phyloP scores from a whole-genome alignment of 192 early-diverging fungal species.

The Entomortierella lignicola region DNA sequence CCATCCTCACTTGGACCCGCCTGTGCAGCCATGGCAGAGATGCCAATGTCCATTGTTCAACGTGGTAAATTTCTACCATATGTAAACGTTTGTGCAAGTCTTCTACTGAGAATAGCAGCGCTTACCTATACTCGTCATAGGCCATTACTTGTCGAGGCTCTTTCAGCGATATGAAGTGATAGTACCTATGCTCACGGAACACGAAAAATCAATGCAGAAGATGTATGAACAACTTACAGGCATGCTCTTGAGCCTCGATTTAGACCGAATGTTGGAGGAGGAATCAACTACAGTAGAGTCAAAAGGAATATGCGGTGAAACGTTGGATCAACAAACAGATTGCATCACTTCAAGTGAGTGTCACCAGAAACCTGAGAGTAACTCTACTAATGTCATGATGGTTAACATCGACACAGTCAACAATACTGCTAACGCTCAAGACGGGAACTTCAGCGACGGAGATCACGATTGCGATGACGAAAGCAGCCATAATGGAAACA shows the following conservation, averaged over 20 bases:
- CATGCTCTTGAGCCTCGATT: conserved; percentile 24
- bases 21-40: conserved; percentile 57
- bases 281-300: neutral
- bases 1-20: conserved; percentile 59
- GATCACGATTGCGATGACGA: neutral
- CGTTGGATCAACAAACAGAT: neutral
- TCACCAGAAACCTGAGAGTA: too few relatives aligned
- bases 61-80: conserved; percentile 42
- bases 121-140: conserved; percentile 12
- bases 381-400: too few relatives aligned
- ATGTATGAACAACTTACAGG: conserved; percentile 24
- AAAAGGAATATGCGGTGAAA: neutral
- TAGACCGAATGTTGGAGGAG: neutral
- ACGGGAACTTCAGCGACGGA: too few relatives aligned
- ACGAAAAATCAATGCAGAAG: conserved; percentile 10
- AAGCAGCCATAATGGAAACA: too few relatives aligned
- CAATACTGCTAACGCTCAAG: too few relatives aligned
- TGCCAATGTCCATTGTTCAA: conserved; percentile 47
- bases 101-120: too few relatives aligned
- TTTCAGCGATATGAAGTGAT: conserved; percentile 44
- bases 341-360: too few relatives aligned
- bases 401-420: too few relatives aligned
- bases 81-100: too few relatives aligned
- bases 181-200: conserved; percentile 21
- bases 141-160: conserved; percentile 14